A percentile compares a stretch with the other conserved stretches of the same genome.
phyloP scores from a whole-genome alignment of 176 grass and related monocot species.

The Cenchrus americanus region DNA sequence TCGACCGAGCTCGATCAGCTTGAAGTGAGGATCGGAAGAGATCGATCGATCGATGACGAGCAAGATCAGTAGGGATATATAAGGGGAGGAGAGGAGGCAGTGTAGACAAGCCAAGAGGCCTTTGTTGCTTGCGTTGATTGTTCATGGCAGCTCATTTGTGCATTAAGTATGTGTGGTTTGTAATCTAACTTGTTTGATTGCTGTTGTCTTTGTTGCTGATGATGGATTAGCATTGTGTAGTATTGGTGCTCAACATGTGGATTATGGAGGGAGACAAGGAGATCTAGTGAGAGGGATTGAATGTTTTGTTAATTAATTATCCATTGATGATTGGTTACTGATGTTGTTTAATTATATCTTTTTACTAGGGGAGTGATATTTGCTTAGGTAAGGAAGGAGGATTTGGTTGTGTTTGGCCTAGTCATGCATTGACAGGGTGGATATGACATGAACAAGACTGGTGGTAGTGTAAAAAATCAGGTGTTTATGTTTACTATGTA shows the following conservation, averaged over 20 bases:
- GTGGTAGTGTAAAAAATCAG: not conserved
- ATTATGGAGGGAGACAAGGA: slow-evolving; percentile 26
- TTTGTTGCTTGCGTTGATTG: slow-evolving; percentile 13
- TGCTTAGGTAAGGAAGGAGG: slow-evolving; percentile 20
- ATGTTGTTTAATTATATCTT: not conserved
- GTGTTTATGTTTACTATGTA: not conserved
- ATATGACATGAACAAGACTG: not conserved
- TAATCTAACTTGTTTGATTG: slow-evolving; percentile 11
- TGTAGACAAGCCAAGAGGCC: not conserved
- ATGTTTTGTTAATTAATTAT: slow-evolving; percentile 21
- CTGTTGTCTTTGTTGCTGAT: not conserved
- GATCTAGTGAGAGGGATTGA: slow-evolving; percentile 37
- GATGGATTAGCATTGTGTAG: not conserved
- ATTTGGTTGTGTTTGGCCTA: slow-evolving; percentile 27
- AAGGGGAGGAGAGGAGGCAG: not conserved
- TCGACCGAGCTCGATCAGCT: not conserved
- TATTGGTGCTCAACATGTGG: not conserved
- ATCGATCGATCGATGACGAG: slow-evolving; percentile 2
- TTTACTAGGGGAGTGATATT: not conserved
- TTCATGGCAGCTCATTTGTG: slow-evolving; percentile 18
- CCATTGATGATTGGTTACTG: not conserved
- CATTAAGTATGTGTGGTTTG: not conserved
- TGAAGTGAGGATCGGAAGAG: not conserved
- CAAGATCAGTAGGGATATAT: slow-evolving; percentile 27
- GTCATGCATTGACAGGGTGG: slow-evolving; percentile 27